A percentile compares a stretch with the other conserved stretches of the same genome.
Evolutionary conservation across 257 asterid species (phyloP).

Genomic region (Ajuga chamaepitys): DNA sequence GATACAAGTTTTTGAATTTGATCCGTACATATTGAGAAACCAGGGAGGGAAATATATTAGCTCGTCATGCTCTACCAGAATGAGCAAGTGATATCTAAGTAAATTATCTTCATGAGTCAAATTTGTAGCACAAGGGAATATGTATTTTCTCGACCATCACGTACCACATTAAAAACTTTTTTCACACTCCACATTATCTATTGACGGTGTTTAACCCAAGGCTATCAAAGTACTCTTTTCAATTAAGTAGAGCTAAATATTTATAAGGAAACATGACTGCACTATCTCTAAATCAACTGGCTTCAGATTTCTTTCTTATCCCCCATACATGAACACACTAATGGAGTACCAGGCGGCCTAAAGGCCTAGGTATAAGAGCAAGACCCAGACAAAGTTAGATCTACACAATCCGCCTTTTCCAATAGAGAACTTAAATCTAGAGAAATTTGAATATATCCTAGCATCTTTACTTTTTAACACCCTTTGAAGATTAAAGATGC

Average conservation of each 20-base stretch:
- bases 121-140: neutral
- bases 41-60: neutral
- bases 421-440: neutral
- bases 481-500: neutral
- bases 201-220: neutral
- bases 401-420: neutral
- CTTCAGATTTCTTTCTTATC: neutral
- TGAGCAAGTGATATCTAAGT: neutral
- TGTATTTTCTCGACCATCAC: neutral
- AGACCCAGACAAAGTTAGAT: neutral
- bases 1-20: neutral
- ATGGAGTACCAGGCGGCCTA: neutral
- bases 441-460: neutral
- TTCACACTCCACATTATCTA: neutral
- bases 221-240: neutral
- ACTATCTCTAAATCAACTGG: neutral
- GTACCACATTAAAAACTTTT: neutral
- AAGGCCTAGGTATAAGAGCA: neutral
- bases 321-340: neutral
- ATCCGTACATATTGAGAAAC: neutral
- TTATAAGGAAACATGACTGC: neutral
- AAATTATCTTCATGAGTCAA: neutral
- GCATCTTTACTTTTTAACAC: neutral
- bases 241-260: neutral
- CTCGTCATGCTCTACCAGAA: slow-evolving; percentile 8